A percentile compares a stretch with the other conserved stretches of the same genome.
Evolutionary conservation across 176 grass and related monocot species (phyloP).

Genomic region (barley (Hordeum vulgare)): DNA sequence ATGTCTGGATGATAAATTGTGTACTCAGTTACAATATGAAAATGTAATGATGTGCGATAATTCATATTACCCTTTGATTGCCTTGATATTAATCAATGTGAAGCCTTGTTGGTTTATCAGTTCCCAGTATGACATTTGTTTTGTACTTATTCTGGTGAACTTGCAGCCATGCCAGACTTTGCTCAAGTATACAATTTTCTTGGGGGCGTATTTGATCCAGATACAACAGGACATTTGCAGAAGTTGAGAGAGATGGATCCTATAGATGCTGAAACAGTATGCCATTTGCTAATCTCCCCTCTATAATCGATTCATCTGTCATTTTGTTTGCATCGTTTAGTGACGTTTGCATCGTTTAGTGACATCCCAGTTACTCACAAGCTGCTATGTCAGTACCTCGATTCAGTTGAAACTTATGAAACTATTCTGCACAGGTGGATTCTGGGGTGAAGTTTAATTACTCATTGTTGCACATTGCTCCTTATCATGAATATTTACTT

Average conservation of each 20-base stretch:
- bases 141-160: not conserved
- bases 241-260: slow-evolving; percentile 80
- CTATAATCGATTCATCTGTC: not conserved
- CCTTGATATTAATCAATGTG: not conserved
- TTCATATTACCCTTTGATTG: not conserved
- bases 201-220: slow-evolving; percentile 85
- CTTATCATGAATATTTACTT: not conserved
- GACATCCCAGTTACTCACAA: not conserved
- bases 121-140: not conserved
- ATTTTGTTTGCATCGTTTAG: not conserved
- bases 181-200: slow-evolving; percentile 77
- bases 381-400: not conserved
- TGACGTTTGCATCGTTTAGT: not conserved
- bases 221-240: slow-evolving; percentile 60
- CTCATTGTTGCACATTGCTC: not conserved
- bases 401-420: not conserved
- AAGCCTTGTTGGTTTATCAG: not conserved
- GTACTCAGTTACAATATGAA: not conserved
- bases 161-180: slow-evolving; percentile 73
- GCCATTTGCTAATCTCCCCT: slow-evolving; percentile 18
- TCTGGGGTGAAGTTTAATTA: not conserved
- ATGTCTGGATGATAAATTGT: not conserved
- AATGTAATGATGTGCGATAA: not conserved
- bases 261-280: slow-evolving; percentile 85
- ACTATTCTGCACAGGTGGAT: not conserved